phyloP scores from a whole-genome alignment of 2,329 filamentous ascomycete species.

The Apiospora arundinis region DNA sequence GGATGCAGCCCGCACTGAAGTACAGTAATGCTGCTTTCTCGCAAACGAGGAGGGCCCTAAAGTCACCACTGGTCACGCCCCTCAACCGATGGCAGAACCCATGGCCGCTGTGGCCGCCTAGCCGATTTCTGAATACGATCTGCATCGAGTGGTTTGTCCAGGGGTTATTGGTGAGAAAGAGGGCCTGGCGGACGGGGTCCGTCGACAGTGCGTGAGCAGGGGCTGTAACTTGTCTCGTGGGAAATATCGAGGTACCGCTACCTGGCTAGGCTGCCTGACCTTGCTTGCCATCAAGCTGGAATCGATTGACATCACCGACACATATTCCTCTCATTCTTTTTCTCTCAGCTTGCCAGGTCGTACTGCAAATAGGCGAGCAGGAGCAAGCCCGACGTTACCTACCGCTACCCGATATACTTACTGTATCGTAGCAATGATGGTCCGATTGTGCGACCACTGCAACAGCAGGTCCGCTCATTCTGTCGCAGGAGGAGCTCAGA shows the following conservation, averaged over 20 bases:
- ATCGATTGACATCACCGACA: neutral
- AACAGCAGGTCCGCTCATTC: neutral
- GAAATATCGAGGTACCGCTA: neutral
- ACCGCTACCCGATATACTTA: neutral
- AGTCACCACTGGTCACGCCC: neutral
- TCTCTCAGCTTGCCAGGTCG: neutral
- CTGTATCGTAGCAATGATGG: neutral
- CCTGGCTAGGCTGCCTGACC: neutral
- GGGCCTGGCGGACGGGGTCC: neutral
- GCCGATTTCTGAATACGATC: constrained; percentile 20
- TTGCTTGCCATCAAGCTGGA: neutral
- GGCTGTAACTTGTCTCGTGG: neutral
- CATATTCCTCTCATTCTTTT: too few species aligned
- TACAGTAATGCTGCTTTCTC: neutral
- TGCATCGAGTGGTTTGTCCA: constrained; percentile 11
- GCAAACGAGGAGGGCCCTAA: neutral
- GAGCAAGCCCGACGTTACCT: neutral
- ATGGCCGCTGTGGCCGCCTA: constrained; percentile 13
- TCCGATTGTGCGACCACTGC: neutral
- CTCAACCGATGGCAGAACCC: neutral
- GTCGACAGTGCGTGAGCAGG: neutral
- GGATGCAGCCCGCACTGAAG: neutral
- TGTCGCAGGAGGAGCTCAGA: constrained; percentile 13
- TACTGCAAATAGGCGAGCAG: neutral
- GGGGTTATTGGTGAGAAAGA: neutral